These are phyloP conservation scores for Dactylellina sp. DNA, from an alignment of 2,329 filamentous ascomycete species.

Conservation along the genomic window DNA sequence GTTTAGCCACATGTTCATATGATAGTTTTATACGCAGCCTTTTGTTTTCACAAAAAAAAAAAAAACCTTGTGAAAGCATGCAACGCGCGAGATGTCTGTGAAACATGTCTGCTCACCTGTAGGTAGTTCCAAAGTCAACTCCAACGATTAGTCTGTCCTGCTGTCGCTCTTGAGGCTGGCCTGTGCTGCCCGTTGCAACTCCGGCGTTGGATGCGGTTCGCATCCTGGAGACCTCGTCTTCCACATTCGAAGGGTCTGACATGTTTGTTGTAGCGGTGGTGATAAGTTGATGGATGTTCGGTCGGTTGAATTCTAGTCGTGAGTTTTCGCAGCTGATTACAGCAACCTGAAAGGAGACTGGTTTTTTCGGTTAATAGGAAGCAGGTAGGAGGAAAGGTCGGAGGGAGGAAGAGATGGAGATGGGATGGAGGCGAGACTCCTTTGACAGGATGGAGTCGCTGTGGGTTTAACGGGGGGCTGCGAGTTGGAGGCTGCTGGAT, in stretches of 20 bases:
- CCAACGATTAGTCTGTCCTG: constrained; percentile 65
- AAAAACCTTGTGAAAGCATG: constrained; percentile 1
- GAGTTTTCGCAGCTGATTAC: constrained; percentile 16
- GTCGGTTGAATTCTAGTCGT: constrained; percentile 3
- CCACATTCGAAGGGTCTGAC: constrained; percentile 45
- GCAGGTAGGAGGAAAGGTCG: constrained; percentile 5
- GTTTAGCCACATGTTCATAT: constrained; percentile 16
- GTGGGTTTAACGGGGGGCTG: constrained; percentile 36
- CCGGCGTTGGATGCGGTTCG: constrained; percentile 32
- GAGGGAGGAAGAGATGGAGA: constrained; percentile 11
- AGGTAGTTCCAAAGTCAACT: constrained; percentile 71
- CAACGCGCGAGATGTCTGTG: background rate
- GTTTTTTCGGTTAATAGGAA: constrained; percentile 1
- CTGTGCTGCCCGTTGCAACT: constrained; percentile 16
- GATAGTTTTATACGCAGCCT: background rate
- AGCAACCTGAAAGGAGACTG: background rate
- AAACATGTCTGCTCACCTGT: constrained; percentile 58
- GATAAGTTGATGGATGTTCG: constrained; percentile 7
- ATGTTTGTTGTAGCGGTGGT: constrained; percentile 39
- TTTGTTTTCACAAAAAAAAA: background rate
- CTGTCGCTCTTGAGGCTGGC: constrained; percentile 32
- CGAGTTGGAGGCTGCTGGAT: constrained; percentile 45
- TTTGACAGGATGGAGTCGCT: constrained; percentile 36
- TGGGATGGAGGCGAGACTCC: constrained; percentile 13
- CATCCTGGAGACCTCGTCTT: constrained; percentile 33